phyloP scores from a whole-genome alignment of 805 yeast species.

The Kurtzmaniella cleridarum region DNA sequence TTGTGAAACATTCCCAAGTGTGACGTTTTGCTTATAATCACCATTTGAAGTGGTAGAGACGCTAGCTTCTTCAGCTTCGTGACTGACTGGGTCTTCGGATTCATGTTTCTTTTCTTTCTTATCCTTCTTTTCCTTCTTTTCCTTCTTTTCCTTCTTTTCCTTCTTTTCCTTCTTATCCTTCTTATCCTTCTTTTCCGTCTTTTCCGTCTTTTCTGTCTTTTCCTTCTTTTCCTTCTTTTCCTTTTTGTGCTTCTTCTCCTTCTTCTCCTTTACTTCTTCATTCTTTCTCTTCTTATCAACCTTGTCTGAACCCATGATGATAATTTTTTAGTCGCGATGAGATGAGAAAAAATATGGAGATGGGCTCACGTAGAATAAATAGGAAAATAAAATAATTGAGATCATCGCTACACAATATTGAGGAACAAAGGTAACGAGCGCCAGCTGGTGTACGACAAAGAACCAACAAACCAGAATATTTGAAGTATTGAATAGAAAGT shows the following conservation, averaged over 20 bases:
- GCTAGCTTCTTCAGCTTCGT: constrained; percentile 7
- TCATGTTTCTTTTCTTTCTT: constrained; percentile 14
- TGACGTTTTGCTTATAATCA: constrained; percentile 34
- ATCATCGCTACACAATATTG: neutral
- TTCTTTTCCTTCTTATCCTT: constrained; percentile 21
- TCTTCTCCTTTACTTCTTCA: constrained; percentile 6
- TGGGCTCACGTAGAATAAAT: neutral
- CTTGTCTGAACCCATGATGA: constrained; percentile 12
- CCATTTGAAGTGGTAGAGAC: constrained; percentile 8
- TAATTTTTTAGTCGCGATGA: constrained; percentile 1
- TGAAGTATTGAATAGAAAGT: too few relatives aligned
- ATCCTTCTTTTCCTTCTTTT: constrained; percentile 19
- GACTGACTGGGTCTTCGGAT: too few relatives aligned
- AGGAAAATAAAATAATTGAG: neutral
- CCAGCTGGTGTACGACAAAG: neutral
- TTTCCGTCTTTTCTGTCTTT: constrained; percentile 31
- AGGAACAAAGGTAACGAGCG: neutral
- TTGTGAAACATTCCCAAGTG: constrained; percentile 39
- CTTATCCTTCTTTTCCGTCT: constrained; percentile 25
- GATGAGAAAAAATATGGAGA: too few relatives aligned
- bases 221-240: constrained; percentile 34
- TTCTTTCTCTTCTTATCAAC: constrained; percentile 17
- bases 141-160: constrained; percentile 24
- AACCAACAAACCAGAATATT: too few relatives aligned
- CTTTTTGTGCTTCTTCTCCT: constrained; percentile 13